Evolutionary conservation across 371 early-diverging fungal species (phyloP), one percentile per base, ranked within the genome.

Genomic region (Capillidium rhysosporum): DNA sequence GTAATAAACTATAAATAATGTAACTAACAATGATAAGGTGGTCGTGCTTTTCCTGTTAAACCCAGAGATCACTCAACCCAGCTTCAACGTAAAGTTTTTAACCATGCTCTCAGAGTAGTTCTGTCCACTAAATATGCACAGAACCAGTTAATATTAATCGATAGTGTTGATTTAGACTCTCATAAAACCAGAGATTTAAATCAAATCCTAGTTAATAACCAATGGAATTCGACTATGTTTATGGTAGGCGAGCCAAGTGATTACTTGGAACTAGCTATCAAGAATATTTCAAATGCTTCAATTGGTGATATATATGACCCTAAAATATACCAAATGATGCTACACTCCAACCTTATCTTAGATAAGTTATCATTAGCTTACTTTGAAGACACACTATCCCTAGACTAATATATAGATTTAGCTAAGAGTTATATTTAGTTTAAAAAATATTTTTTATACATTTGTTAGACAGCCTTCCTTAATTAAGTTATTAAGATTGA

Each of bases 61-160:
- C 91, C 93, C 0, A 76, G 89, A 51, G 77, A 80, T 62, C 84
- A 84, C 55, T 73, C 77, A 18, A 86, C 80, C 18, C 80, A 86
- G 51, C 68, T 95, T 41, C 92, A 79, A 43, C 65, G 75, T 52
- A 88, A 92, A 64, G 87, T 92, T 2, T 88, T 86, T 68, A 72
- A 79, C 43, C 62, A 77, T 54, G 93, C 82, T 52, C 67, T 93
- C 53, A 77, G 91, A 31, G 70, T 82, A 20, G 91, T 88, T 1
- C 68, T 95, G 12, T 82, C 90, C 25, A 74, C 86, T 31, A 95
- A 93, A 66, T 92, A 79, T 62, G 73, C 75, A 3, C 92, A 92
- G 70, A 79, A 88, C 62, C 89, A 93, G 64, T 63, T 95, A 41
- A 64, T 79, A 9, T 66, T 94, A 44, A 88, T 92, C 1, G 86